Base-by-base conservation (phyloP, 1,139 yeast genomes). In the Blastobotrys malaysiensis region DNA sequence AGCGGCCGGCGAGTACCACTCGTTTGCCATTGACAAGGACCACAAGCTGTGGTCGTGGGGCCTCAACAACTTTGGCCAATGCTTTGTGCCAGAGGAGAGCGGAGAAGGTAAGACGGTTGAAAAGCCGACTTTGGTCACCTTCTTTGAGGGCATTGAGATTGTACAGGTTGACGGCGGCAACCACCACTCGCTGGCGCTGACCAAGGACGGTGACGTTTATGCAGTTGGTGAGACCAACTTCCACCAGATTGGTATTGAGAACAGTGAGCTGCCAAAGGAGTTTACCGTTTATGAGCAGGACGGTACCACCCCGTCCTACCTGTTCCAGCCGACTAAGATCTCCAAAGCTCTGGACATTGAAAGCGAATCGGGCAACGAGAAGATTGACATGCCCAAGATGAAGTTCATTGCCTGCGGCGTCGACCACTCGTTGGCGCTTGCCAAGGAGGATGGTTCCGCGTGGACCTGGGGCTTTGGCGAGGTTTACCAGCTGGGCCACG, bases 391-490 rank as follows among this genome's bases (percentile, higher is more conserved):
- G 49, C 87, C 88, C 51, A 75, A 75, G 56, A 77, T 86, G 64
- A 85, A 82, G 65, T 69, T 77, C 5, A 76, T 91, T 48, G 86
- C 95, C 5, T 82, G 86, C 50, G 99, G 99, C 0, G 86, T 96
- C 0, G 98, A 93, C 65, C 99, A 93, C 69, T 86, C 95, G 0
- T 73, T 93, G 58, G 97, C 97, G 1, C 79, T 91, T 4, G 83
- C 95, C 7, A 64, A 59, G 39, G 81, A 77, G 39, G 91, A 88
- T 62, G 99, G 99, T 5, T 74, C 87, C 55, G 88, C 84, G 0
- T 93, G 84, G 74, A 81, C 97, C 1, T 93, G 99, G 99, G 99
- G 99, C 0, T 93, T 91, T 68, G 97, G 95, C 49, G 98, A 91
- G 61, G 90, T 97, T 0, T 93, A 88, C 69, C 99, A 96, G 20